These are phyloP conservation scores for Panaeolus papilionaceus DNA, from an alignment of 768 basidiomycete species.

Conservation along the genomic window DNA sequence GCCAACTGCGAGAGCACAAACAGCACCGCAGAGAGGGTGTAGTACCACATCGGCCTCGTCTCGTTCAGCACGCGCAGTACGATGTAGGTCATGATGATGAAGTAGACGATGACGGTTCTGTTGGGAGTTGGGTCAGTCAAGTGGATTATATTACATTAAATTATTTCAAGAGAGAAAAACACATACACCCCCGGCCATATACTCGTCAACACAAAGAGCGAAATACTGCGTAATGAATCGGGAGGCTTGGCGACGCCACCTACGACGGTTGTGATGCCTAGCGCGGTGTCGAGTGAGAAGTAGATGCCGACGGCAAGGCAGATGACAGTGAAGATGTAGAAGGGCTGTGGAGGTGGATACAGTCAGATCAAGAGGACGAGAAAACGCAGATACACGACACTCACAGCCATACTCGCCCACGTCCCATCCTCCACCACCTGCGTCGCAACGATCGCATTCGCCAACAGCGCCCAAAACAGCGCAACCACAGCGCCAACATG, in stretches of 20 bases:
- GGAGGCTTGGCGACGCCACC: conserved; percentile 64
- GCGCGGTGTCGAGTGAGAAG: conserved; percentile 82
- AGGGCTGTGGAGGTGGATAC: conserved; percentile 54
- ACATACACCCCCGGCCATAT: conserved; percentile 42
- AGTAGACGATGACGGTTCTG: conserved; percentile 63
- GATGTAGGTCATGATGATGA: conserved; percentile 81
- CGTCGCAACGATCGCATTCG: conserved; percentile 79
- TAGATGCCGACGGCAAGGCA: conserved; percentile 81
- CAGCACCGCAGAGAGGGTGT: conserved; percentile 71
- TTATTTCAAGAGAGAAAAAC: too few species aligned
- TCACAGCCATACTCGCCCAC: conserved; percentile 66
- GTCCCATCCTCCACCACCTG: conserved; percentile 95
- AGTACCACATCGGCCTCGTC: conserved; percentile 79
- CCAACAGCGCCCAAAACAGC: conserved; percentile 81
- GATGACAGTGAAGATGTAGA: conserved; percentile 56
- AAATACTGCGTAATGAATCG: conserved; percentile 61
- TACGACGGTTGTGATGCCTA: conserved; percentile 67
- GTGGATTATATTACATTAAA: too few species aligned
- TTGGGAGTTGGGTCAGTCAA: too few species aligned
- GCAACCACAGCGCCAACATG: conserved; percentile 81
- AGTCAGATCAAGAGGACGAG: too few species aligned
- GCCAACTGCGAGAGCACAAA: conserved; percentile 85
- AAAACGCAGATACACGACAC: conserved; percentile 28
- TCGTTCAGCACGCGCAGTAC: conserved; percentile 80
- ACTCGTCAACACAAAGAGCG: conserved; percentile 75